Conservation (phyloP, 1,284 basidiomycete species). For the Lentinus polychrous region DNA sequence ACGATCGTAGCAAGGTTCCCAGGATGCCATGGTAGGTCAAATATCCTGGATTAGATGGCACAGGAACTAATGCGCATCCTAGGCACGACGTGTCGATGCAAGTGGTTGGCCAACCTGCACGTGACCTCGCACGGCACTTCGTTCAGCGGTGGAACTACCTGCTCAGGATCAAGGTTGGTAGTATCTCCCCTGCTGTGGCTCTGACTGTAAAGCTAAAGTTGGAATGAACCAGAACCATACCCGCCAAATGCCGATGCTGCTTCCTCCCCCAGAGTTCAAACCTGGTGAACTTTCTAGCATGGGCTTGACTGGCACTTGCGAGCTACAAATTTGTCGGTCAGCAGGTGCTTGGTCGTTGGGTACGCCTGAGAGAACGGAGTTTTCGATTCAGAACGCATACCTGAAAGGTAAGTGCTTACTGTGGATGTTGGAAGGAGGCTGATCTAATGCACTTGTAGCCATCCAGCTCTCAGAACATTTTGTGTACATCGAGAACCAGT, state of each 20-base stretch:
- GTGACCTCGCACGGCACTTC: conserved; percentile 94
- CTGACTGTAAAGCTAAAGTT: background rate
- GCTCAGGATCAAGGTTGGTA: conserved; percentile 77
- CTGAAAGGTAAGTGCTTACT: conserved; percentile 60
- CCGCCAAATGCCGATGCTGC: conserved; percentile 86
- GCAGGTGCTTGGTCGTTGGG: conserved; percentile 97
- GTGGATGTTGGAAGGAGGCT: background rate
- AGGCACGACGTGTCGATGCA: conserved; percentile 98
- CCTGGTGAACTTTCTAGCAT: conserved; percentile 74
- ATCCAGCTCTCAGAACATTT: conserved; percentile 95
- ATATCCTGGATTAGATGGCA: conserved; percentile 1
- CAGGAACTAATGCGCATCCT: background rate
- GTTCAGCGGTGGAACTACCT: conserved; percentile 93
- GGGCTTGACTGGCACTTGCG: conserved; percentile 92
- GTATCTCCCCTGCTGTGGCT: background rate
- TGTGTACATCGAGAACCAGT: conserved; percentile 96
- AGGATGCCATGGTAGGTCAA: conserved; percentile 88
- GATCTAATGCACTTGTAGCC: conserved; percentile 37
- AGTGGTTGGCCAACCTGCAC: conserved; percentile 92
- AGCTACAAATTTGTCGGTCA: conserved; percentile 94
- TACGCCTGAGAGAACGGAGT: conserved; percentile 79
- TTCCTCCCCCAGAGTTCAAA: conserved; percentile 92
- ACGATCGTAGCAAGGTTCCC: conserved; percentile 83
- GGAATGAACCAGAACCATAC: conserved; percentile 70
- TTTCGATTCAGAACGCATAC: conserved; percentile 94